A percentile compares a stretch with the other conserved stretches of the same genome.
phyloP scores from a whole-genome alignment of 1,139 yeast genomes.

The Zygosaccharomyces pseudobailii region DNA sequence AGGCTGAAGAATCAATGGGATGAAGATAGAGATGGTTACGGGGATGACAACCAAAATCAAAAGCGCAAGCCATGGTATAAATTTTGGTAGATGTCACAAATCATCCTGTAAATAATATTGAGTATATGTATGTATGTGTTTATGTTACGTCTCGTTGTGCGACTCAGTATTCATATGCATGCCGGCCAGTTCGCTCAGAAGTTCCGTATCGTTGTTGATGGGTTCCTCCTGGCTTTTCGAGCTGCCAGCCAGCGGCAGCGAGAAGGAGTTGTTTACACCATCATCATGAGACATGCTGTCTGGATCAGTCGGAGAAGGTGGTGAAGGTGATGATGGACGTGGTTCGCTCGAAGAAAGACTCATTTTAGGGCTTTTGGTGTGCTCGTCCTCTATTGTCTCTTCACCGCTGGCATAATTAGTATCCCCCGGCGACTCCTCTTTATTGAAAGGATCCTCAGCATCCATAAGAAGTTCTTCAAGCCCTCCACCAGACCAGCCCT shows the following conservation, averaged over 20 bases:
- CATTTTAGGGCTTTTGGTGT: slow-evolving; percentile 1
- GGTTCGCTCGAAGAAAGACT: not conserved
- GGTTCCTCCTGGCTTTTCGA: slow-evolving; percentile 9
- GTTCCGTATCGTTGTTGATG: slow-evolving; percentile 1
- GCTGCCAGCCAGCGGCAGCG: slow-evolving; percentile 17
- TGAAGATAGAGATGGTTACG: slow-evolving; percentile 7
- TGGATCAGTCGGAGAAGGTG: not conserved
- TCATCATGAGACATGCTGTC: not conserved
- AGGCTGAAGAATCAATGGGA: slow-evolving; percentile 25
- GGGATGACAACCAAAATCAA: slow-evolving; percentile 6
- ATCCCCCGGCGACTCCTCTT: slow-evolving; percentile 10
- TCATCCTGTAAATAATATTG: not conserved
- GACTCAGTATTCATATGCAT: slow-evolving; percentile 1
- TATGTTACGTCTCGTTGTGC: not conserved
- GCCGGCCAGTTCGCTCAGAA: slow-evolving; percentile 5
- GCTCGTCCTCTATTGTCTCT: slow-evolving; percentile 5
- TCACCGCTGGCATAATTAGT: slow-evolving; percentile 8
- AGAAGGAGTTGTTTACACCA: slow-evolving; percentile 12
- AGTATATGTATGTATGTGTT: not conserved
- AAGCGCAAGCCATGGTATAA: slow-evolving; percentile 26
- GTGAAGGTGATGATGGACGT: not conserved
- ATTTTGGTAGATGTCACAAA: slow-evolving; percentile 25
- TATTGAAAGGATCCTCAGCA: slow-evolving; percentile 49
- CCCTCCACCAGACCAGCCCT: slow-evolving; percentile 88
- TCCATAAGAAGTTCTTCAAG: slow-evolving; percentile 58